Conservation (phyloP, 164 flowering plant species). For the grape (Vitis vinifera) region ASM3070453v1 NC_081816.1:20894001-20894500, state of each 20-base stretch:
- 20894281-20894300: neutral
- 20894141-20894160: slow-evolving; percentile 55
- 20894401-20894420: too few species aligned
- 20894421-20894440: too few species aligned
- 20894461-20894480: too few species aligned
- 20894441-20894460: too few species aligned
- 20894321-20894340: neutral
- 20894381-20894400: too few species aligned
- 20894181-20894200: slow-evolving; percentile 54
- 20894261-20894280: too few species aligned
- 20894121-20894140: slow-evolving; percentile 56
- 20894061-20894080: slow-evolving; percentile 65
- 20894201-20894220: slow-evolving; percentile 68
- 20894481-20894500: too few species aligned
- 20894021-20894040: slow-evolving; percentile 68
- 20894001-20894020: slow-evolving; percentile 73
- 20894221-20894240: slow-evolving; percentile 66
- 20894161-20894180: slow-evolving; percentile 50
- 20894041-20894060: slow-evolving; percentile 61
- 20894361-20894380: too few species aligned
- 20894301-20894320: slow-evolving; percentile 15
- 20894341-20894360: too few species aligned
- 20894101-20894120: slow-evolving; percentile 57
- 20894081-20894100: slow-evolving; percentile 67
- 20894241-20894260: slow-evolving; percentile 12